These are phyloP conservation scores for Reutealis trisperma DNA, from an alignment of 345 rosid species.

Conservation along the genomic window DNA sequence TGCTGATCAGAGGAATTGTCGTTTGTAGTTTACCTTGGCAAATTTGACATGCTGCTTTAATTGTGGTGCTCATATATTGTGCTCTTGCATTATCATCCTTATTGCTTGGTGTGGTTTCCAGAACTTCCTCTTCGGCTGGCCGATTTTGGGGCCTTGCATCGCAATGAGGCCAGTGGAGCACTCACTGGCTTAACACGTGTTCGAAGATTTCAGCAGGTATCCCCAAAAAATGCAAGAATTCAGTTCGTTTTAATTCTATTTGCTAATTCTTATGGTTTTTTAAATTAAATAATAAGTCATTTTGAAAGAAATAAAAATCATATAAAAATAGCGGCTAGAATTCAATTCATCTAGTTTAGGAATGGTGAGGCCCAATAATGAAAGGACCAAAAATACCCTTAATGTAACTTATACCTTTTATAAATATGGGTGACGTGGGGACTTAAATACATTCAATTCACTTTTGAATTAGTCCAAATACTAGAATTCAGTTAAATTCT, in stretches of 20 bases:
- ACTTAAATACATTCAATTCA: no score
- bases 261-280: no score
- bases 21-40: background rate
- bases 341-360: no score
- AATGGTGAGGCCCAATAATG: no score
- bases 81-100: background rate
- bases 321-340: no score
- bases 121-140: slow-evolving; percentile 94
- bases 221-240: background rate
- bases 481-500: no score
- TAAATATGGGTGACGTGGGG: no score
- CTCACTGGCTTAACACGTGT: slow-evolving; percentile 95
- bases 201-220: slow-evolving; percentile 98
- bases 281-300: no score
- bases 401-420: no score
- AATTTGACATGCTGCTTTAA: background rate
- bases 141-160: slow-evolving; percentile 96
- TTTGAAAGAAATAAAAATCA: background rate
- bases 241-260: background rate
- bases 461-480: no score
- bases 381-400: no score
- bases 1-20: background rate
- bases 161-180: slow-evolving; percentile 97
- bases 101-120: slow-evolving; percentile 21
- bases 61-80: background rate